Base-by-base conservation (phyloP, 768 basidiomycete genomes). In the Clathrus columnatus region DNA sequence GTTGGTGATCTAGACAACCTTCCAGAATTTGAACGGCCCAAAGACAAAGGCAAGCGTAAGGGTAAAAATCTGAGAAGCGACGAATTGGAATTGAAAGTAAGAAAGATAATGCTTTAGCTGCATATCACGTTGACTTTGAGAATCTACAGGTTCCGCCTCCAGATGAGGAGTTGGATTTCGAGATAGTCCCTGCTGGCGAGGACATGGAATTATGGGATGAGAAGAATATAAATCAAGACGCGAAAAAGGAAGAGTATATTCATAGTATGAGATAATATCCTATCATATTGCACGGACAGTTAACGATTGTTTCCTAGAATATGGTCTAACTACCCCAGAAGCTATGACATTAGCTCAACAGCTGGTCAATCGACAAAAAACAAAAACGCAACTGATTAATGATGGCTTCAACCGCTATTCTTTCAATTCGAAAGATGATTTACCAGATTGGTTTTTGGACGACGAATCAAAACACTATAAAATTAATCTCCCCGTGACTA, bases 401-500 rank as follows among this genome's bases (percentile, higher is more conserved):
- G 87, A 96, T 46, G 96, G 96, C 11, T 99, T 98, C 76, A 92
- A 86, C 69, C 87, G 91, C 10, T 87, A 93, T 69, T 90, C 94
- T 1, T 78, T 94, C 52, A 88, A 92, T 61, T 80, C 87, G 55
- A 95, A 92, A 69, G 96, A 98, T 49, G 91, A 77, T 16, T 80
- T 98, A 10, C 96, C 96, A 5, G 70, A 83, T 0, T 99, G 96
- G 96, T 98, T 99, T 77, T 75, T 98, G 29, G 96, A 99, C 61
- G 96, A 99, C 61, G 96, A 99, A 70, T 71, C 83, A 14, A 92
- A 92, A 63, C 78, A 87, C 67, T 96, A 95, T 78, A 94, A 91
- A 67, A 72, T 89, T 50, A 98, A 98, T 67, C 75, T 98, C 46
- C 96, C 96, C n/a, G 77, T 97, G 54, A 97, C 94, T 0, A 98